A percentile compares a stretch with the other conserved stretches of the same genome.
Conservation (phyloP, 768 basidiomycete species). For the Podaxis sp. region DNA sequence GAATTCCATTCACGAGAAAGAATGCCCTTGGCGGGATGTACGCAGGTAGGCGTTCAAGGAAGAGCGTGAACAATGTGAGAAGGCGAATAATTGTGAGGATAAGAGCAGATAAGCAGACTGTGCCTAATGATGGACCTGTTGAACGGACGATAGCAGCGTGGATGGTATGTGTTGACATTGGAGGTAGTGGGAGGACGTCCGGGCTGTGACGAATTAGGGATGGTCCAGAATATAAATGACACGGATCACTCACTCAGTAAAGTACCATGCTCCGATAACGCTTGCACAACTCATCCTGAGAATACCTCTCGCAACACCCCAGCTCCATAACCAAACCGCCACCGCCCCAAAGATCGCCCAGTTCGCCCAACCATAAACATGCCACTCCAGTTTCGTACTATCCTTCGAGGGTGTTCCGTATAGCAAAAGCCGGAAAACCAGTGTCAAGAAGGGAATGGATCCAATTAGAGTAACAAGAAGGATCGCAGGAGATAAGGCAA, state of each 20-base stretch:
- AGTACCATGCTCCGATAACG: constrained; percentile 93
- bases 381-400: constrained; percentile 36
- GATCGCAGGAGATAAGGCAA: constrained; percentile 71
- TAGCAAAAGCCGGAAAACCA: constrained; percentile 75
- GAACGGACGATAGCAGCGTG: constrained; percentile 78
- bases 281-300: constrained; percentile 75
- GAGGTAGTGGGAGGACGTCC: constrained; percentile 38
- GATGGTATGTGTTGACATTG: constrained; percentile 67
- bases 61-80: constrained; percentile 46
- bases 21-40: constrained; percentile 45
- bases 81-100: constrained; percentile 71
- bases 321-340: constrained; percentile 69
- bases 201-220: constrained; percentile 23
- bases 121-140: constrained; percentile 79
- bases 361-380: constrained; percentile 36
- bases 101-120: constrained; percentile 72
- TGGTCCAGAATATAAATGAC: neutral
- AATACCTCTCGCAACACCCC: constrained; percentile 77
- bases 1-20: constrained; percentile 44
- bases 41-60: constrained; percentile 55
- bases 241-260: constrained; percentile 44
- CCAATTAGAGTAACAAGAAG: constrained; percentile 65
- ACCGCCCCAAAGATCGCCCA: constrained; percentile 52
- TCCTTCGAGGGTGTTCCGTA: constrained; percentile 40
- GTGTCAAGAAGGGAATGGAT: constrained; percentile 77